Percentiles rank a stretch among this genome's conserved stretches.
Conservation (phyloP, 495 filamentous ascomycete genomes). For the Haplographium delicatum region DNA sequence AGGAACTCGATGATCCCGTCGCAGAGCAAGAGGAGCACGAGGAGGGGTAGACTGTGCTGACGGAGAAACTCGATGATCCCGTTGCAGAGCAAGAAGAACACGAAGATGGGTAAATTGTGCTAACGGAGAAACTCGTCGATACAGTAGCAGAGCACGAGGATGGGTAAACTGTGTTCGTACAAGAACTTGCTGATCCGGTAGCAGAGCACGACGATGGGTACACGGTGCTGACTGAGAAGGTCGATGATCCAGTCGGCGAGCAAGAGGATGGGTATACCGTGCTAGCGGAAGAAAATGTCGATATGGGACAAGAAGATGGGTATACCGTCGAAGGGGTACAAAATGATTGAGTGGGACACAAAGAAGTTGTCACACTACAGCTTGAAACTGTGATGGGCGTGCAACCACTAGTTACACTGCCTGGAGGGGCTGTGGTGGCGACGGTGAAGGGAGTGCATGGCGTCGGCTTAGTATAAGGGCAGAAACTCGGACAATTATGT, state of each 20-base stretch:
- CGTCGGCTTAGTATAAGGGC: not conserved
- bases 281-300: not conserved
- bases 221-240: not conserved
- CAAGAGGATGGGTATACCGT: not conserved
- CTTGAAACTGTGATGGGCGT: not conserved
- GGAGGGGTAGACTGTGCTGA: not conserved
- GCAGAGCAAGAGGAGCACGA: not conserved
- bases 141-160: not conserved
- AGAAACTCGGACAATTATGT: slow-evolving; percentile 3
- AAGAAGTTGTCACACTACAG: not conserved
- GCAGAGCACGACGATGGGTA: not conserved
- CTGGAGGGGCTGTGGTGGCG: not conserved
- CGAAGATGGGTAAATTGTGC: not conserved
- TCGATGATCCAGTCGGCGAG: not conserved
- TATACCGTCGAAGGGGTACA: too few relatives aligned
- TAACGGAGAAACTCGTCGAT: not conserved
- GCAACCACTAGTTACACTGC: not conserved
- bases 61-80: not conserved
- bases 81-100: not conserved
- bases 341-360: too few relatives aligned
- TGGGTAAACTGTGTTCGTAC: not conserved
- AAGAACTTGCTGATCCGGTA: not conserved
- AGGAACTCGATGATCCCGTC: not conserved
- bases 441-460: slow-evolving; percentile 2
- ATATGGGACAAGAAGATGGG: not conserved